phyloP scores from a whole-genome alignment of 2,329 filamentous ascomycete genomes.

The Berkeleyomyces basicola region DNA sequence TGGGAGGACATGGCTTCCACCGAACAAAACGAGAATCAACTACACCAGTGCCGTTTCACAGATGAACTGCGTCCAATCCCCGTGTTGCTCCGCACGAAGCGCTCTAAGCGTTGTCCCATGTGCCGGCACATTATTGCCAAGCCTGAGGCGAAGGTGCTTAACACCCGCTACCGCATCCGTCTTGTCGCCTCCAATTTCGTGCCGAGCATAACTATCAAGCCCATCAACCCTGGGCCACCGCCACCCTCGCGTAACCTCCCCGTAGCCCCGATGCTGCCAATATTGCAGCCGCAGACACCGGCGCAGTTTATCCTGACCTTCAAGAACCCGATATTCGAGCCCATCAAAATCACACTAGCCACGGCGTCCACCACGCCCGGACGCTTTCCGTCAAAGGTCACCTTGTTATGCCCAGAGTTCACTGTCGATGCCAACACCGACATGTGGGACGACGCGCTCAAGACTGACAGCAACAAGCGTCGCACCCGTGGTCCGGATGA shows the following conservation, averaged over 20 bases:
- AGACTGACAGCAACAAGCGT: conserved; percentile 26
- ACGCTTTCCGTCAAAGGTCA: conserved; percentile 62
- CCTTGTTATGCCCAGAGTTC: conserved; percentile 85
- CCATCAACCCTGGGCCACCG: conserved; percentile 26
- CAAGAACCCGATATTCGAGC: conserved; percentile 87
- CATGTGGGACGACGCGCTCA: conserved; percentile 74
- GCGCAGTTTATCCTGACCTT: conserved; percentile 78
- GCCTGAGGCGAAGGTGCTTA: conserved; percentile 78
- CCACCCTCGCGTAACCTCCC: conserved; percentile 8
- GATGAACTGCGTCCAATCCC: conserved; percentile 67
- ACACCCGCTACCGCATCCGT: conserved; percentile 81
- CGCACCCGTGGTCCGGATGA: conserved; percentile 21
- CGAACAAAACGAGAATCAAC: conserved; percentile 32
- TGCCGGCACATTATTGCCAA: conserved; percentile 94
- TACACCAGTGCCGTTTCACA: conserved; percentile 42
- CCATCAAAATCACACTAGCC: conserved; percentile 71
- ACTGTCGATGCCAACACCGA: conserved; percentile 85
- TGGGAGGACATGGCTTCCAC: conserved; percentile 45
- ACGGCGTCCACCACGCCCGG: conserved; percentile 68
- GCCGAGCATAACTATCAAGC: conserved; percentile 59
- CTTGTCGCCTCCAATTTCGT: conserved; percentile 80
- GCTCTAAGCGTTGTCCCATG: conserved; percentile 78
- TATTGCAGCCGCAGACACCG: conserved; percentile 35
- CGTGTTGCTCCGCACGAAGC: conserved; percentile 73
- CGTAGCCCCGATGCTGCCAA: conserved; percentile 22